Conservation (phyloP, 345 rosid species). For the Ceriops tagal region DNA sequence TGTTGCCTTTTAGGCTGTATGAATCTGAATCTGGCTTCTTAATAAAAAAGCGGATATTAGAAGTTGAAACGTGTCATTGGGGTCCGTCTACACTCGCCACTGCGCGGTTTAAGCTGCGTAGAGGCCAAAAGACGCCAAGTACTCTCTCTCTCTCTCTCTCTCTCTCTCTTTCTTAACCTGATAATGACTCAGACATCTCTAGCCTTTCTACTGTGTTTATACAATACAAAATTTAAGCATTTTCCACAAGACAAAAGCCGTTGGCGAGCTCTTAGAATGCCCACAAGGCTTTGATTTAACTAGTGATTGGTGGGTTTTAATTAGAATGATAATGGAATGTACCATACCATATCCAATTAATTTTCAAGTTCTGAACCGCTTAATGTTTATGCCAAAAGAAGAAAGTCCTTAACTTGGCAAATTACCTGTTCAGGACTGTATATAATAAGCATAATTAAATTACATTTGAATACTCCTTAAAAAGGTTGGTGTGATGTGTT, state of each 20-base stretch:
- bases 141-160: slow-evolving; percentile 23
- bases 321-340: not conserved
- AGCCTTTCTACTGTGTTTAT: slow-evolving; percentile 5
- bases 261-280: slow-evolving; percentile 13
- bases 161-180: slow-evolving; percentile 30
- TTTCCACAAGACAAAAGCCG: slow-evolving; percentile 19
- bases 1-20: no score
- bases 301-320: not conserved
- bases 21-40: slow-evolving; percentile 17
- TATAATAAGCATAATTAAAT: not conserved
- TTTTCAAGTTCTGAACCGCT: slow-evolving; percentile 8
- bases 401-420: slow-evolving; percentile 10
- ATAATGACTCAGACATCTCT: slow-evolving; percentile 38
- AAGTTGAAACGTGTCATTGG: slow-evolving; percentile 42
- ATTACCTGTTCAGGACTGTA: no score
- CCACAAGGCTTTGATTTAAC: slow-evolving; percentile 12
- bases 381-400: not conserved
- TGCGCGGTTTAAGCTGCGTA: slow-evolving; percentile 57
- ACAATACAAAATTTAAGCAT: not conserved
- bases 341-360: not conserved
- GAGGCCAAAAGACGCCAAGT: slow-evolving; percentile 58
- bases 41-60: slow-evolving; percentile 5
- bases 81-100: slow-evolving; percentile 30
- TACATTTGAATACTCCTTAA: not conserved
- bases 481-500: slow-evolving; percentile 1